Evolutionary conservation across 2,329 filamentous ascomycete genomes (phyloP), one percentile per base, ranked within the genome.

Genomic region (Curvularia sp.): DNA sequence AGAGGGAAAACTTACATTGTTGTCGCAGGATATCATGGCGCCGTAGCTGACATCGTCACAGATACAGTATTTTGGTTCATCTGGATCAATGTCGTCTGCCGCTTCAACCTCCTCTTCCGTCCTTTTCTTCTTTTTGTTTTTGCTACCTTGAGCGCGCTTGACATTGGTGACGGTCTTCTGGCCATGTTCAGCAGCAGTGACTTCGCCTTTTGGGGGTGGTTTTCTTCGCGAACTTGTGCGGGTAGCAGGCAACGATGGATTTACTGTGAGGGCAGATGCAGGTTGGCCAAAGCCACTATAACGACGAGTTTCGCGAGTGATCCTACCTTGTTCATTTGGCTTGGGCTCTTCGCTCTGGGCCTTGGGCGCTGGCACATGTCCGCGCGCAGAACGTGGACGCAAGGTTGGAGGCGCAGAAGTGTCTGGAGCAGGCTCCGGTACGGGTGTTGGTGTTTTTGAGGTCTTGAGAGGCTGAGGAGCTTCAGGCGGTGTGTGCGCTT

Each of bases 11-110:
- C 72, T 67, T 77, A 91, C 88, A 44, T 86, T 81, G 69, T 92
- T 92, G 70, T 94, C 91, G 77, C 91, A 95, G 60, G 87, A 86
- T 73, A 95, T 91, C 91, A 95, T 95, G 20, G 85, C 88, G 53
- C 91, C 91, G 72, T 89, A 93, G 74, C 89, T 92, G 53, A 95
- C 89, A 57, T 91, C 83, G 66, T 91, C 89, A 76, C 91, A 95
- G 54, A 89, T 76, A 72, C 91, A 95, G 75, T 95, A 95, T 62
- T 86, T 82, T 42, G 88, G 85, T 79, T 95, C 91, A 55, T 92
- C 80, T 0, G 90, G 88, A 71, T 93, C 90, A 69, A 93, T 89
- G 28, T 82, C 79, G 26, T 76, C 66, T 4, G 60, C 73, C 31
- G 69, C 66, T 22, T 73, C 71, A 15, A 57, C 50, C 10, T 70